These are phyloP conservation scores for Phoma sp. DNA, from an alignment of 2,329 filamentous ascomycete species.

Conservation along the genomic window DNA sequence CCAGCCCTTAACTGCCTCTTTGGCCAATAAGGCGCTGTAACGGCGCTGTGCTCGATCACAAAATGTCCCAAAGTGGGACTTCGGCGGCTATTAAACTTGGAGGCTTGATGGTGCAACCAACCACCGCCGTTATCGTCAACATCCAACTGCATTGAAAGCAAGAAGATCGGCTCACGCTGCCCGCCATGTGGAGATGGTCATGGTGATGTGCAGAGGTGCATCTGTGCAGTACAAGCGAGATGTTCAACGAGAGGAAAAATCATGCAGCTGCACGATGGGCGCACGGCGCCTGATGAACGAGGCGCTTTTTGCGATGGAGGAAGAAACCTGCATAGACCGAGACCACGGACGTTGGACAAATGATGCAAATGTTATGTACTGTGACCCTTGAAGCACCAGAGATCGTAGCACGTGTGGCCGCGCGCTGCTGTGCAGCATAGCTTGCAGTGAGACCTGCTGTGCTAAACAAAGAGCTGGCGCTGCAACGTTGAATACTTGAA, in stretches of 20 bases:
- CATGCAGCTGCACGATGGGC: constrained; percentile 20
- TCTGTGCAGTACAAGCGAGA: constrained; percentile 15
- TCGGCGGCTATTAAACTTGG: constrained; percentile 42
- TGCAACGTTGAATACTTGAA: constrained; percentile 13
- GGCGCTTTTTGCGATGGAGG: constrained; percentile 6
- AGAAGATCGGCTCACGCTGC: constrained; percentile 20
- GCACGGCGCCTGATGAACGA: constrained; percentile 34
- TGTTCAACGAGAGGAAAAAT: constrained; percentile 22
- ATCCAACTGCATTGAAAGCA: constrained; percentile 9
- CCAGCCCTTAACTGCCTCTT: constrained; percentile 29
- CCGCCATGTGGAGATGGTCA: constrained; percentile 22
- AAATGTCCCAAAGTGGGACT: constrained; percentile 37
- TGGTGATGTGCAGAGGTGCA: constrained; percentile 34
- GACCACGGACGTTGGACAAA: constrained; percentile 2
- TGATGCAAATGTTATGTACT: constrained; percentile 9
- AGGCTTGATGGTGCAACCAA: constrained; percentile 37
- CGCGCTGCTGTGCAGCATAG: constrained; percentile 8
- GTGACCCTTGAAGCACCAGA: constrained; percentile 11
- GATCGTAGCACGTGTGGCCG: constrained; percentile 11
- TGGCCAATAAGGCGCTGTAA: constrained; percentile 6
- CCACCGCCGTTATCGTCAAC: constrained; percentile 24
- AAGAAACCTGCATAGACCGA: constrained; percentile 7
- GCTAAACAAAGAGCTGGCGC: constrained; percentile 2
- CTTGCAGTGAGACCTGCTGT: constrained; percentile 10
- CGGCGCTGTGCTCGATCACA: constrained; percentile 25